Evolutionary conservation across 805 yeast species (phyloP).

Genomic region (Schwanniomyces vanrijiae): DNA sequence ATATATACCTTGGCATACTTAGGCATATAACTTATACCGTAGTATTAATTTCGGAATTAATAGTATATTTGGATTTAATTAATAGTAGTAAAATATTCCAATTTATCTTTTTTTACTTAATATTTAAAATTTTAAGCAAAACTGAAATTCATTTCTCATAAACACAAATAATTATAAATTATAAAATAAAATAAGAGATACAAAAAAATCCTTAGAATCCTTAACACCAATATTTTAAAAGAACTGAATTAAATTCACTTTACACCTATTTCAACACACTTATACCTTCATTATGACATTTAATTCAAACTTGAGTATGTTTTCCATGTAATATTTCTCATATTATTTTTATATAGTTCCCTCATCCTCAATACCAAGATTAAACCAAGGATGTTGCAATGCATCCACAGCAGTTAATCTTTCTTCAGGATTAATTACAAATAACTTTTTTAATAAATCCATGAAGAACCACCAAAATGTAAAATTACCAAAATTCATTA

Average conservation of each 20-base stretch:
- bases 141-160: background rate
- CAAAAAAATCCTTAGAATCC: background rate
- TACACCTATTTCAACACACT: background rate
- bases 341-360: conserved; percentile 25
- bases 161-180: background rate
- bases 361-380: conserved; percentile 47
- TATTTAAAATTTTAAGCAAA: background rate
- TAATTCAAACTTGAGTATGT: background rate
- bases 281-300: background rate
- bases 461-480: conserved; percentile 81
- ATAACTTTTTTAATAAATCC: conserved; percentile 38
- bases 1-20: background rate
- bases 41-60: too few species aligned
- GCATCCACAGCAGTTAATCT: conserved; percentile 43
- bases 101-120: background rate
- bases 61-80: too few species aligned
- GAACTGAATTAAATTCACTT: background rate
- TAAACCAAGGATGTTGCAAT: conserved; percentile 48
- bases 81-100: too few species aligned
- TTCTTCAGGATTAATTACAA: conserved; percentile 38
- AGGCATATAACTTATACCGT: too few species aligned
- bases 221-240: background rate
- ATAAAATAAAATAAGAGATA: background rate
- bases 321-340: background rate
- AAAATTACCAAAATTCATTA: conserved; percentile 58